phyloP scores from a whole-genome alignment of 352 stramenopile species.

The Globisporangium mamillatum region DNA sequence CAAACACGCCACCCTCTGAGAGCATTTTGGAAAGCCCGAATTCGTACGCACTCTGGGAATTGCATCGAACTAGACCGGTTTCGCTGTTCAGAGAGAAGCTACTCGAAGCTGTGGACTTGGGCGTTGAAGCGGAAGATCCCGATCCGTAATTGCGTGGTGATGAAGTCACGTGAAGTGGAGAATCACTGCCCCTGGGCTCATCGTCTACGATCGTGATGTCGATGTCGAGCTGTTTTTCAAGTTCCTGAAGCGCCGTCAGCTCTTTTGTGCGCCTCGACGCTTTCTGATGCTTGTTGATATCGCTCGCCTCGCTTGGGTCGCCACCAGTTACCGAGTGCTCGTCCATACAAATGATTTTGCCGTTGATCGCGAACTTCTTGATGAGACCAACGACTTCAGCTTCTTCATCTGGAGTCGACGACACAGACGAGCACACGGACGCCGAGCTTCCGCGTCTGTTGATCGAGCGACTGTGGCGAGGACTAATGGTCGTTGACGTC shows the following conservation, averaged over 20 bases:
- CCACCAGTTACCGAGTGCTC: slow-evolving; percentile 11
- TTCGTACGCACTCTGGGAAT: slow-evolving; percentile 67
- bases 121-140: slow-evolving; percentile 3
- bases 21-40: slow-evolving; percentile 64
- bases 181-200: neutral
- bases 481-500: slow-evolving; percentile 8
- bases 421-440: slow-evolving; percentile 20
- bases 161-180: neutral
- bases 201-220: neutral
- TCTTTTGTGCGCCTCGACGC: neutral
- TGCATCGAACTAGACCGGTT: slow-evolving; percentile 41
- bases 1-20: slow-evolving; percentile 69
- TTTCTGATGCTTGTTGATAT: neutral
- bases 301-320: neutral
- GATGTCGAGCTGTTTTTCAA: slow-evolving; percentile 16
- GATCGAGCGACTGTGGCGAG: neutral
- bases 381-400: slow-evolving; percentile 41
- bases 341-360: slow-evolving; percentile 51
- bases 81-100: slow-evolving; percentile 22
- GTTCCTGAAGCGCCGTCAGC: neutral
- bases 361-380: slow-evolving; percentile 63
- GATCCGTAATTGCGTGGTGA: neutral
- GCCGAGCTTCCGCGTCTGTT: slow-evolving; percentile 16
- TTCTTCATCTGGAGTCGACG: slow-evolving; percentile 40
- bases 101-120: neutral